Conservation (phyloP, 208 protist genomes). For the Wallacemonas rigidus region DNA sequence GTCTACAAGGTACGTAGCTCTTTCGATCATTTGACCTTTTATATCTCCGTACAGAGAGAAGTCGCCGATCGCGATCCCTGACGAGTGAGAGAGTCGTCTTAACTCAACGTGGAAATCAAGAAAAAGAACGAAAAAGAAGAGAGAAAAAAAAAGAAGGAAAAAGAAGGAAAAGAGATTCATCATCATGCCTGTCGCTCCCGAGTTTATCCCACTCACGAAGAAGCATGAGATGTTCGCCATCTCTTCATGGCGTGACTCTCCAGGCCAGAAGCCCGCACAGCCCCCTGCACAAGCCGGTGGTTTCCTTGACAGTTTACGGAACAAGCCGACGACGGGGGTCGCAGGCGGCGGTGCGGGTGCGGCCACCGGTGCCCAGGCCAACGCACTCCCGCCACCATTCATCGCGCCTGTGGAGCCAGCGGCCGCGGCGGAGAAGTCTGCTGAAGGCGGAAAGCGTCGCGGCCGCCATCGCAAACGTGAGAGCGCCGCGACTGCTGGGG, state of each 20-base stretch:
- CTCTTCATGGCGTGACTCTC: slow-evolving; percentile 71
- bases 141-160: neutral
- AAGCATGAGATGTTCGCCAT: slow-evolving; percentile 76
- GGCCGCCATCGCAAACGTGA: slow-evolving; percentile 12
- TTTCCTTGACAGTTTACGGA: slow-evolving; percentile 7
- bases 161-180: slow-evolving; percentile 7
- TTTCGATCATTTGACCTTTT: neutral
- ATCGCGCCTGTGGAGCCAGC: neutral
- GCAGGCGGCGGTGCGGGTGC: too few relatives aligned
- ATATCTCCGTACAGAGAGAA: slow-evolving; percentile 1
- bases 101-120: too few relatives aligned
- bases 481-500: neutral
- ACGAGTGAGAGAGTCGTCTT: slow-evolving; percentile 1
- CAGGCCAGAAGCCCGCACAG: slow-evolving; percentile 23
- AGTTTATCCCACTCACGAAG: slow-evolving; percentile 81
- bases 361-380: too few relatives aligned
- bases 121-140: neutral
- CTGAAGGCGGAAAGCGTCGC: neutral
- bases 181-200: slow-evolving; percentile 54
- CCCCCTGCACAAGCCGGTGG: neutral
- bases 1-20: neutral
- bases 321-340: neutral
- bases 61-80: neutral
- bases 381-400: neutral
- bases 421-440: neutral